Percentiles rank a stretch among this genome's conserved stretches.
Evolutionary conservation across 2,329 filamentous ascomycete genomes (phyloP).

Genomic region (Talaromyces verruculosus): DNA sequence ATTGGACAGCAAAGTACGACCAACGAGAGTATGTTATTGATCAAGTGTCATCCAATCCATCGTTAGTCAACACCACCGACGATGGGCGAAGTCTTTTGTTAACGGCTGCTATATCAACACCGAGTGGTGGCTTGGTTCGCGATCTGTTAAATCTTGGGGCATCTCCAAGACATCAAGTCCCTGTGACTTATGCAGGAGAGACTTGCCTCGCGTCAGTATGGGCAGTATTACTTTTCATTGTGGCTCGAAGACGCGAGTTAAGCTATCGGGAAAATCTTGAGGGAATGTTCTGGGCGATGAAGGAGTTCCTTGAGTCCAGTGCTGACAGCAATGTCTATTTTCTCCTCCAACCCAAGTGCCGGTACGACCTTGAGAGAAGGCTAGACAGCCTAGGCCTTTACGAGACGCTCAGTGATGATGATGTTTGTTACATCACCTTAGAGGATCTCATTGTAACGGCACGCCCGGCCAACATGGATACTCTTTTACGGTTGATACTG

Average conservation of each 20-base stretch:
- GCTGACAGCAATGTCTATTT: background rate
- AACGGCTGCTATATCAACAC: background rate
- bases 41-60: background rate
- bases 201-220: background rate
- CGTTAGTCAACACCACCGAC: background rate
- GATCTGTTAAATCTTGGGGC: background rate
- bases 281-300: background rate
- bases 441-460: background rate
- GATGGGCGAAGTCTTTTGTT: background rate
- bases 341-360: background rate
- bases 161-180: background rate
- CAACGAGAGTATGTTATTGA: background rate
- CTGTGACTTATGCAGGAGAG: background rate
- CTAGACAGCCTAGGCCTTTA: too few species aligned
- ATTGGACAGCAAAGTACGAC: background rate
- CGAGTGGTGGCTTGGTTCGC: background rate
- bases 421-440: background rate
- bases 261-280: background rate
- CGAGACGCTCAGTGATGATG: background rate
- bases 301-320: background rate
- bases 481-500: background rate
- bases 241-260: background rate
- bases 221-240: background rate
- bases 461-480: background rate
- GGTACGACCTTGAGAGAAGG: background rate